phyloP scores from a whole-genome alignment of 2,329 filamentous ascomycete genomes.

The Scedosporium aurantiacum region DNA sequence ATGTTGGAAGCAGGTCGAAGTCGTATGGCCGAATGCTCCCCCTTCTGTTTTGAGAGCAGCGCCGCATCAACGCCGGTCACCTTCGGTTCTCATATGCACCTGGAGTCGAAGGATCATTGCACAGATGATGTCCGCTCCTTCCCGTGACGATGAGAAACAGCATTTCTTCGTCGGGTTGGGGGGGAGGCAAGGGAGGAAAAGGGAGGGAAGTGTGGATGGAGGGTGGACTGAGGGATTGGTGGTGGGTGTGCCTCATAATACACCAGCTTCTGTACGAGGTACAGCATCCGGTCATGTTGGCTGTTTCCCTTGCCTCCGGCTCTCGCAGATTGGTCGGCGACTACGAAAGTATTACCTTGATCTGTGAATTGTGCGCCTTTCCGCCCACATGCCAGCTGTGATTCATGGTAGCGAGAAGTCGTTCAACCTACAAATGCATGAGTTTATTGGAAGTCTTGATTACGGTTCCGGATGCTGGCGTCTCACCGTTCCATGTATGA shows the following conservation, averaged over 20 bases:
- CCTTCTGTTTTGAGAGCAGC: not conserved
- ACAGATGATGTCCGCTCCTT: not conserved
- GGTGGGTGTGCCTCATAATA: not conserved
- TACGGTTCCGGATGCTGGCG: not conserved
- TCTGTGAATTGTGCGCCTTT: not conserved
- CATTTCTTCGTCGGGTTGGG: not conserved
- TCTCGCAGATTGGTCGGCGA: not conserved
- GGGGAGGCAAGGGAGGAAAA: not conserved
- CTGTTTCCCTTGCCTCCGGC: not conserved
- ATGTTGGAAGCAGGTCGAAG: not conserved
- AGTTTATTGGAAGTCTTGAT: not conserved
- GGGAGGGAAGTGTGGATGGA: not conserved
- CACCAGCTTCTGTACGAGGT: not conserved
- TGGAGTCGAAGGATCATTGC: not conserved
- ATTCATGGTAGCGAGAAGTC: conserved; percentile 1
- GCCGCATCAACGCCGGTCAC: not conserved
- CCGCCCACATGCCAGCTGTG: not conserved
- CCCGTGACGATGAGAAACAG: too few species aligned
- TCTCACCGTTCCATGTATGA: too few species aligned
- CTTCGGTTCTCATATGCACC: not conserved
- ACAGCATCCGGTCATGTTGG: not conserved
- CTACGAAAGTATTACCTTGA: not conserved
- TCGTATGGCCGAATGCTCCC: not conserved
- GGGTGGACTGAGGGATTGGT: not conserved
- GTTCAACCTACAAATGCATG: not conserved